Conservation (phyloP, 129 eudicot species). For the Dittrichia graveolens region DNA sequence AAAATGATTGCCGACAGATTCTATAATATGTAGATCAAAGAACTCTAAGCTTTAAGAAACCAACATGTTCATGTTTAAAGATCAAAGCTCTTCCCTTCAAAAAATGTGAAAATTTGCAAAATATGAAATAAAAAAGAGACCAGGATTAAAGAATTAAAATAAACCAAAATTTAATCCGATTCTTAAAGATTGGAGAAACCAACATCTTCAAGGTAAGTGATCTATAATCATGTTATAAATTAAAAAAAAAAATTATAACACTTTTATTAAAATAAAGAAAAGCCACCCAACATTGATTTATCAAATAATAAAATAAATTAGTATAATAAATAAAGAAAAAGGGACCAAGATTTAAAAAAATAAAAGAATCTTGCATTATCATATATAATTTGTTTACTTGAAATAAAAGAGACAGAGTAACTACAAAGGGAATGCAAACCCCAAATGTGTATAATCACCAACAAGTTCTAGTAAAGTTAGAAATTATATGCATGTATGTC, state of each 20-base stretch:
- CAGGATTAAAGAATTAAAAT: conserved; percentile 15
- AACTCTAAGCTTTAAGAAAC: conserved; percentile 31
- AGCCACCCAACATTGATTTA: conserved; percentile 45
- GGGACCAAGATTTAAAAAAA: conserved; percentile 33
- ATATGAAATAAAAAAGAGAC: conserved; percentile 11
- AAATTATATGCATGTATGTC: background rate
- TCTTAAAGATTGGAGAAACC: conserved; percentile 37
- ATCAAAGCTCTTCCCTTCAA: conserved; percentile 11
- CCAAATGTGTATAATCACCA: conserved; percentile 43
- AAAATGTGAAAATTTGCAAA: conserved; percentile 13
- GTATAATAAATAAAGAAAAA: conserved; percentile 32
- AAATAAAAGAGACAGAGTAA: conserved; percentile 44
- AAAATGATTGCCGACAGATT: background rate
- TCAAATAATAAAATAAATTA: background rate
- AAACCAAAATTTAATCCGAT: conserved; percentile 28
- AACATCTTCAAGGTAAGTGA: conserved; percentile 37
- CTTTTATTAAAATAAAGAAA: conserved; percentile 40
- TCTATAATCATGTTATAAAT: conserved; percentile 20
- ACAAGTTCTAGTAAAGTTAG: conserved; percentile 18
- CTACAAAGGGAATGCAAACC: conserved; percentile 44
- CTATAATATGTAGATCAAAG: background rate
- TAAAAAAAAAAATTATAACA: conserved; percentile 20
- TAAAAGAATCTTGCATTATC: conserved; percentile 62
- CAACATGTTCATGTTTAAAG: background rate
- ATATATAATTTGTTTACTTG: conserved; percentile 46